Percentiles rank a stretch among this genome's conserved stretches.
These are phyloP conservation scores for Debaryomyces hansenii DNA, from an alignment of 805 yeast species.

Conservation along the genomic window DNA sequence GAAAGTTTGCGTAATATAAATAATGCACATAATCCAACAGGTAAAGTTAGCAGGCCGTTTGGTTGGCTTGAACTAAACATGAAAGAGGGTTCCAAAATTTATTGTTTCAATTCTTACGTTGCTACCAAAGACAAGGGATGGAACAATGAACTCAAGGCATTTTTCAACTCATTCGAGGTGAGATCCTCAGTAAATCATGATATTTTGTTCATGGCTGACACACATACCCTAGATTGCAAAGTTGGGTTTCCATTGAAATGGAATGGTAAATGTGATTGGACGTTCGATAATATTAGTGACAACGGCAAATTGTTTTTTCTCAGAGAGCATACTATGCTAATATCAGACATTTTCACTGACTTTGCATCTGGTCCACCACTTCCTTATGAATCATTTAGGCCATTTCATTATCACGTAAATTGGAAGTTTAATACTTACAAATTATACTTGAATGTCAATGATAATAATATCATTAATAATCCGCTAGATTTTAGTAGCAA, in stretches of 20 bases:
- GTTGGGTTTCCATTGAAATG: conserved; percentile 75
- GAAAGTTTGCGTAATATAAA: conserved; percentile 18
- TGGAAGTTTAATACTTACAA: conserved; percentile 62
- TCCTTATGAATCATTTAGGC: conserved; percentile 76
- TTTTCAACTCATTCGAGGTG: conserved; percentile 58
- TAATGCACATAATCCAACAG: conserved; percentile 3
- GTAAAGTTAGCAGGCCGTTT: conserved; percentile 56
- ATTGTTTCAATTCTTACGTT: conserved; percentile 48
- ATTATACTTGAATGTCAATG: conserved; percentile 78
- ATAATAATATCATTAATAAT: conserved; percentile 82
- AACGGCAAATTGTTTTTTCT: conserved; percentile 63
- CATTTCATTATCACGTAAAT: conserved; percentile 58
- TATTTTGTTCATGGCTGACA: conserved; percentile 61
- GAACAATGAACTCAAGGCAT: conserved; percentile 46
- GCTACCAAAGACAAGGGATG: conserved; percentile 56
- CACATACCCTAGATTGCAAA: conserved; percentile 54
- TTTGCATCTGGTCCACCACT: conserved; percentile 71
- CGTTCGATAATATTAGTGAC: conserved; percentile 50
- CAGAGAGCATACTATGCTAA: conserved; percentile 76
- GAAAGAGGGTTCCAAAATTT: conserved; percentile 50
- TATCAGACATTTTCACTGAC: conserved; percentile 74
- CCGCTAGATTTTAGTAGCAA: conserved; percentile 85
- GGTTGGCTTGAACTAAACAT: conserved; percentile 88
- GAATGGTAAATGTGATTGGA: conserved; percentile 80
- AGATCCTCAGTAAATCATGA: conserved; percentile 90